These are phyloP conservation scores for Sordaria brevicollis DNA, from an alignment of 495 filamentous ascomycete species.

Conservation along the genomic window DNA sequence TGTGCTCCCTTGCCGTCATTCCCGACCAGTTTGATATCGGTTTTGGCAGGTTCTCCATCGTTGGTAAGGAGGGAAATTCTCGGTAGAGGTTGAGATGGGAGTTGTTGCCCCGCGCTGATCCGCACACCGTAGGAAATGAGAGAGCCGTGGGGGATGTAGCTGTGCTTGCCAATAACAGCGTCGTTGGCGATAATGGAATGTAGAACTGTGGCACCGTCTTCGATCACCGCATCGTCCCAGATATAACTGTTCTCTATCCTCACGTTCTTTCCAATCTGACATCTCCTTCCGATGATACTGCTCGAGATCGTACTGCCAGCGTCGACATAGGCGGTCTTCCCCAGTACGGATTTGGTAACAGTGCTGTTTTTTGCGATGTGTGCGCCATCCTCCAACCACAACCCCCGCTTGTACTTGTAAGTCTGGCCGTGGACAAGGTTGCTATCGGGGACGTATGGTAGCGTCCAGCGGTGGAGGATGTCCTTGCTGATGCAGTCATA, in stretches of 20 bases:
- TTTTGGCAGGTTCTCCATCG: slow-evolving; percentile 29
- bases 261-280: slow-evolving; percentile 76
- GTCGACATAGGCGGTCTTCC: slow-evolving; percentile 64
- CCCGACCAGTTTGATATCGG: slow-evolving; percentile 49
- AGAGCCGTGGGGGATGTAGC: slow-evolving; percentile 56
- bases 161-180: slow-evolving; percentile 59
- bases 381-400: slow-evolving; percentile 62
- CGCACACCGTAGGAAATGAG: slow-evolving; percentile 72
- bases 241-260: slow-evolving; percentile 72
- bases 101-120: slow-evolving; percentile 45
- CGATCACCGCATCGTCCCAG: slow-evolving; percentile 76
- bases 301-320: slow-evolving; percentile 56
- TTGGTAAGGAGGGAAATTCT: slow-evolving; percentile 28
- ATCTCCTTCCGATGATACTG: slow-evolving; percentile 72
- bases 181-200: slow-evolving; percentile 68
- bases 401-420: slow-evolving; percentile 61
- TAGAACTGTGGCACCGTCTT: slow-evolving; percentile 57
- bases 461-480: slow-evolving; percentile 79
- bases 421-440: slow-evolving; percentile 69
- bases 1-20: slow-evolving; percentile 40
- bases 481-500: slow-evolving; percentile 90
- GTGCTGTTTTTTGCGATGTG: slow-evolving; percentile 40
- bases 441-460: slow-evolving; percentile 84
- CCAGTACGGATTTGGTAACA: slow-evolving; percentile 57
- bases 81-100: slow-evolving; percentile 17